Evolutionary conservation across 257 asterid genomes (phyloP), one percentile per base, ranked within the genome.

Genomic region (Przewalskia tangutica): DNA sequence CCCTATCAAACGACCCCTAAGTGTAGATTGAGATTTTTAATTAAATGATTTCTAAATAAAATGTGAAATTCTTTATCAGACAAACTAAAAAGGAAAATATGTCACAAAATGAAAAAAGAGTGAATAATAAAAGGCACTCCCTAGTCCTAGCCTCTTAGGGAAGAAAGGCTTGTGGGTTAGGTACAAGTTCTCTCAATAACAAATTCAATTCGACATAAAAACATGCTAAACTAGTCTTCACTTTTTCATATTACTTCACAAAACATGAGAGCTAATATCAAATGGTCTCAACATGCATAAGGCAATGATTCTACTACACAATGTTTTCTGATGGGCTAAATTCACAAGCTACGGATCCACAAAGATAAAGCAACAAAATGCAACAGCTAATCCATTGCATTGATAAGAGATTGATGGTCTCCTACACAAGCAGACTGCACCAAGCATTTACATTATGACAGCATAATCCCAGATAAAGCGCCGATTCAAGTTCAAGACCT

Each of bases 401-500:
- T 6, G 13, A 9, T 38, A 18, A 55, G 58, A 3, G 51, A 16
- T 38, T 7, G 11, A 40, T 56, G n/a, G 32, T 77, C 53, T 11
- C 36, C 65, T 78, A 78, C 70, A 38, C 54, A 56, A 78, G 27
- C 70, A 40, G 7, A 36, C 65, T 38, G 54, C 59, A 78, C 6
- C 82, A 79, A 11, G 73, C 77, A 80, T 79, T 79, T 79, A 79
- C 82, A 79, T 40, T 20, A 38, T 18, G 27, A 38, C 62, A 44
- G 55, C 40, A 23, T 34, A 60, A 44, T 36, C 59, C 59, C 76
- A 23, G 44, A 12, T 62, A 4, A 12, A 7, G 77, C 2, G 12
- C 68, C 1, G 44, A n/a, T 82, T 86, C 83, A 87, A 11, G 84
- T 83, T 85, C 91, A 85, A 58, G 87, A 86, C 87, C 91, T 89